Evolutionary conservation across 179 eudicot species (phyloP).

Genomic region (Spergularia azorica): DNA sequence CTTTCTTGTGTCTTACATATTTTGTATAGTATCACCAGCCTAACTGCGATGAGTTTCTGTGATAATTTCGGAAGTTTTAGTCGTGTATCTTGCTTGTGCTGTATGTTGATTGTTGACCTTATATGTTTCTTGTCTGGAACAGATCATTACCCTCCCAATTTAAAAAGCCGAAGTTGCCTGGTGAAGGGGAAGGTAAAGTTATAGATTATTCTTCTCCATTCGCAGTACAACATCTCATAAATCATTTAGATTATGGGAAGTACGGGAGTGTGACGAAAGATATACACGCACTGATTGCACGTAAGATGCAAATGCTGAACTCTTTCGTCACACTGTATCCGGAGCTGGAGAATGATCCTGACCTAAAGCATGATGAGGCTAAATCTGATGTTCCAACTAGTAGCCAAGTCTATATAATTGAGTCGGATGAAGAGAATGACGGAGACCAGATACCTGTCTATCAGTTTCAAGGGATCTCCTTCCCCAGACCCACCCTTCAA

Average conservation of each 20-base stretch:
- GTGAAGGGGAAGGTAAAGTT: constrained; percentile 29
- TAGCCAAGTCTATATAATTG: constrained; percentile 57
- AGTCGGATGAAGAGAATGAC: constrained; percentile 76
- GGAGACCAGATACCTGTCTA: constrained; percentile 24
- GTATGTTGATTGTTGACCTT: not conserved
- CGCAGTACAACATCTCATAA: constrained; percentile 32
- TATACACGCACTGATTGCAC: constrained; percentile 42
- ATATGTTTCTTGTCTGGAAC: constrained; percentile 11
- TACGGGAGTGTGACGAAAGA: constrained; percentile 60
- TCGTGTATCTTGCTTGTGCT: constrained; percentile 9
- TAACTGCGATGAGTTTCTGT: not conserved
- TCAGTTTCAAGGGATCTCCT: constrained; percentile 47
- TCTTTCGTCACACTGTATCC: constrained; percentile 26
- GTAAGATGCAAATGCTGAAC: constrained; percentile 29
- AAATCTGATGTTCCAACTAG: constrained; percentile 21
- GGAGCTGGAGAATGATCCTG: constrained; percentile 34
- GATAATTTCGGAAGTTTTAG: not conserved
- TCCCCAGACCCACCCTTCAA: constrained; percentile 48
- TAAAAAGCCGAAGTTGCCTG: constrained; percentile 40
- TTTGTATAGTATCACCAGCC: not conserved
- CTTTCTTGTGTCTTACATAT: not conserved
- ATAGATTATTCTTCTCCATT: constrained; percentile 50
- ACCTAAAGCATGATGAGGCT: constrained; percentile 37
- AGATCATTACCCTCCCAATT: constrained; percentile 34
- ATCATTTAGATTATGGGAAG: constrained; percentile 33